These are phyloP conservation scores for Chrysochromulina parva DNA, from an alignment of 78 protist genomes.

Conservation along the genomic window DNA sequence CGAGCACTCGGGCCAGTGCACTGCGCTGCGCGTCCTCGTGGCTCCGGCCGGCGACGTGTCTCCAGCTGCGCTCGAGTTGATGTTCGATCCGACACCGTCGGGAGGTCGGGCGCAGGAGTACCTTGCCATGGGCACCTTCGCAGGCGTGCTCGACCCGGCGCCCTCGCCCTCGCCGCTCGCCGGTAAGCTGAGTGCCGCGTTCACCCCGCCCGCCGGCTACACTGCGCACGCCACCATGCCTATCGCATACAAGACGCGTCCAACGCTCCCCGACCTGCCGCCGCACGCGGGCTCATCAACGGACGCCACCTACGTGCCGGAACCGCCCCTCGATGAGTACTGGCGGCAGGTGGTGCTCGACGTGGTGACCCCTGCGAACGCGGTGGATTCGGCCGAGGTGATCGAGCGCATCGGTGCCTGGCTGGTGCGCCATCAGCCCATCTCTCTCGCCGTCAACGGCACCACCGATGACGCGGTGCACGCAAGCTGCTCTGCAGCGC, in stretches of 20 bases:
- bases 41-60: not conserved
- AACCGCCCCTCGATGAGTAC: no score
- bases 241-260: no score
- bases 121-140: no score
- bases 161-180: no score
- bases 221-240: no score
- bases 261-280: no score
- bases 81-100: no score
- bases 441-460: slow-evolving; percentile 22
- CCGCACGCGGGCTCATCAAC: not conserved
- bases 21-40: slow-evolving; percentile 23
- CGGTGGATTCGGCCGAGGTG: no score
- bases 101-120: no score
- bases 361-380: not conserved
- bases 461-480: not conserved
- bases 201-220: no score
- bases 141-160: no score
- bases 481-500: not conserved
- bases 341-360: not conserved
- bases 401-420: not conserved
- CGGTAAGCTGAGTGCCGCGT: no score
- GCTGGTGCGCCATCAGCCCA: slow-evolving; percentile 31
- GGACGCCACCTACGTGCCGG: not conserved
- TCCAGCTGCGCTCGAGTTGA: not conserved
- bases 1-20: slow-evolving; percentile 57